Conservation (phyloP, 1,284 basidiomycete genomes). For the Hemileia vastatrix region DNA sequence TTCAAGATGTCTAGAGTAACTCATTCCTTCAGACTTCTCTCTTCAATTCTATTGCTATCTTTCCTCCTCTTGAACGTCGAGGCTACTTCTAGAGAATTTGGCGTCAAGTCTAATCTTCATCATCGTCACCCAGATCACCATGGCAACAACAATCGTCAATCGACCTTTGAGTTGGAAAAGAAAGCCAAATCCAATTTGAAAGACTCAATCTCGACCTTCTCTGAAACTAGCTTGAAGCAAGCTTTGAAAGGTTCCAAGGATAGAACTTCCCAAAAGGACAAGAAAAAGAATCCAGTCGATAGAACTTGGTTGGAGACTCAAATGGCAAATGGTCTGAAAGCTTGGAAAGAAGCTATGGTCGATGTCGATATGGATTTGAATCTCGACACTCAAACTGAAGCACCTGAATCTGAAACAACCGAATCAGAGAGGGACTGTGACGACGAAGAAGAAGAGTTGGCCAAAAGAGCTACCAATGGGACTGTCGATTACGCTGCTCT, state of each 20-base stretch:
- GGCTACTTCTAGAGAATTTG: background rate
- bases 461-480: background rate
- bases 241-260: background rate
- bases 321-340: background rate
- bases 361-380: background rate
- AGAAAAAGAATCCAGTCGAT: background rate
- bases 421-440: background rate
- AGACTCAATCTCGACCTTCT: background rate
- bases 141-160: background rate
- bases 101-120: background rate
- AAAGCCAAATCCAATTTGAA: background rate
- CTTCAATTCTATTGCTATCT: background rate
- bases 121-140: background rate
- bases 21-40: background rate
- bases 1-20: background rate
- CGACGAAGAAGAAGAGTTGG: background rate
- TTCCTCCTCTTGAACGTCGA: background rate
- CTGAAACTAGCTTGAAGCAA: background rate
- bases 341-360: background rate
- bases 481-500: background rate
- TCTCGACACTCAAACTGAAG: background rate
- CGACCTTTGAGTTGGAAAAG: background rate
- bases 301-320: background rate
- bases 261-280: background rate
- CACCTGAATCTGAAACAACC: background rate